Conservation (phyloP, 2,329 filamentous ascomycete genomes). For the Blastomyces parvus region DNA sequence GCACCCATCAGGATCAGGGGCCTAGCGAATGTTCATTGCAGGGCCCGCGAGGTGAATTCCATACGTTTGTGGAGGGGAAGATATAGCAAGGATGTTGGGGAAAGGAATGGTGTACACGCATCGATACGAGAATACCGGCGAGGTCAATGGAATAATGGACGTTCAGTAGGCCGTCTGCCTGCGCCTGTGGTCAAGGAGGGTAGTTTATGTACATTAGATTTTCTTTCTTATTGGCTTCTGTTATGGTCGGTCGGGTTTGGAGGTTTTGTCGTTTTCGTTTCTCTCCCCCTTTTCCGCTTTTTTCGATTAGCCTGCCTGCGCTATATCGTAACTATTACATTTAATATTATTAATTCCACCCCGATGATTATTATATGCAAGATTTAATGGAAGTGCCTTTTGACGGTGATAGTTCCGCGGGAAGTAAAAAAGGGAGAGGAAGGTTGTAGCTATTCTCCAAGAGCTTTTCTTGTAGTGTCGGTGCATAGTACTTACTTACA, state of each 20-base stretch:
- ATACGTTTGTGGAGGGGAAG: not conserved
- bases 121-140: not conserved
- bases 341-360: not conserved
- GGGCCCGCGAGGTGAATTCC: constrained; percentile 4
- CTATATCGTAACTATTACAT: not conserved
- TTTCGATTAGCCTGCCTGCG: not conserved
- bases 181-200: not conserved
- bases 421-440: too few species aligned
- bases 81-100: not conserved
- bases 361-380: not conserved
- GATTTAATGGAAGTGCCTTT: too few species aligned
- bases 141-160: not conserved
- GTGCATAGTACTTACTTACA: too few species aligned
- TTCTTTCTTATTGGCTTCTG: too few species aligned
- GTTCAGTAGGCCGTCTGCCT: not conserved
- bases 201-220: not conserved
- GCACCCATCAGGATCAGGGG: constrained; percentile 26
- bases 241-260: not conserved
- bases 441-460: too few species aligned
- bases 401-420: too few species aligned
- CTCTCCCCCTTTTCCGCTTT: not conserved
- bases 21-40: constrained; percentile 29
- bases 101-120: not conserved
- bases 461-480: too few species aligned
- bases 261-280: not conserved